Conservation (phyloP, 192 early-diverging fungal genomes). For the Dispira parvispora region DNA sequence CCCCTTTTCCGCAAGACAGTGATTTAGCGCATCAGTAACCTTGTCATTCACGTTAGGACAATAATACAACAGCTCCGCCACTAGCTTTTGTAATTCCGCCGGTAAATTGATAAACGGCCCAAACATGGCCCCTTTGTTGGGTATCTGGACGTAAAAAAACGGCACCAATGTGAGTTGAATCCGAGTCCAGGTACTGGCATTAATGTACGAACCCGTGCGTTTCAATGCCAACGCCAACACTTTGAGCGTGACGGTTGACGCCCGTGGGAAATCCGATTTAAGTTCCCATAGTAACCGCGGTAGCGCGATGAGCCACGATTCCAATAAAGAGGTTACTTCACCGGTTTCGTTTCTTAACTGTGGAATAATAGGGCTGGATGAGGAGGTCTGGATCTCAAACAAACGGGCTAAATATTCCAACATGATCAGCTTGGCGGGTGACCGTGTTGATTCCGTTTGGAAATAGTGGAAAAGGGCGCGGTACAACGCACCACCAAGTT, state of each 20-base stretch:
- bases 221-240: not conserved
- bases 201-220: not conserved
- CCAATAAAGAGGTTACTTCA: not conserved
- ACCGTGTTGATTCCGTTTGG: not conserved
- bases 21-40: too few relatives aligned
- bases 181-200: not conserved
- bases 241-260: not conserved
- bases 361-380: not conserved
- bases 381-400: not conserved
- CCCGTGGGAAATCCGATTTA: not conserved
- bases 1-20: too few relatives aligned
- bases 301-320: constrained; percentile 9
- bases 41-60: not conserved
- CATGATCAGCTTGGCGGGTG: not conserved
- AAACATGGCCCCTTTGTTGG: constrained; percentile 11
- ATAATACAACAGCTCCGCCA: constrained; percentile 3
- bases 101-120: constrained; percentile 6
- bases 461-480: not conserved
- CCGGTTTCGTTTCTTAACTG: not conserved
- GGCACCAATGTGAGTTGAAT: constrained; percentile 10
- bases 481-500: not conserved
- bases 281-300: constrained; percentile 11
- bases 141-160: constrained; percentile 1
- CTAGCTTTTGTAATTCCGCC: not conserved
- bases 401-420: constrained; percentile 3